Evolutionary conservation across 2,329 filamentous ascomycete species (phyloP), one percentile per base, ranked within the genome.

Genomic region (Hymenoscyphus salicellus): DNA sequence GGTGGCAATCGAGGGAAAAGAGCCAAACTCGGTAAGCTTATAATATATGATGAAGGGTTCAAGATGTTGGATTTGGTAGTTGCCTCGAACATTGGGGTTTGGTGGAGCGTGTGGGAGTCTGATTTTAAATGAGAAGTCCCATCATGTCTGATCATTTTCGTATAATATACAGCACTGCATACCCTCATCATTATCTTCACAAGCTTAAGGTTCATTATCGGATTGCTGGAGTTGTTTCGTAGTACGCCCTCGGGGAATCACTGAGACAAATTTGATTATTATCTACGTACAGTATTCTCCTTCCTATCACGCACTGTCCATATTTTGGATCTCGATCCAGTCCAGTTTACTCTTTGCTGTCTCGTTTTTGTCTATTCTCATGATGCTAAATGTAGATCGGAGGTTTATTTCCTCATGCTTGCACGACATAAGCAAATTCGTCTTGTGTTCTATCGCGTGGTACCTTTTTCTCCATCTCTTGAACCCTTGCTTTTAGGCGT

Each of bases 11-110:
- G 89, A 55, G 94, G 94, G 0, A 93, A 91, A 76, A 86, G 91
- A 72, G 93, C 92, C 3, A 99, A 99, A 79, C 80, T 99, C 71
- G 95, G 94, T 0, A 99, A 98, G 78, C 80, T 99, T 60, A 92
- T 98, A 60, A 84, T 99, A 43, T 86, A 93, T 71, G 88, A 94
- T 63, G 93, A 96, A 72, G 95, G 95, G 0, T 79, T 96, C 69
- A 96, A 96, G 80, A 98, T 99, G 94, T 78, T 98, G 72, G 95
- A 99, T 80, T 77, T 99, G 65, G 82, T 96, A 0, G 92, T 99
- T 23, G 92, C 94, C 3, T 90, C 93, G 11, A 97, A 97, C 74
- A 86, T 99, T 78, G 92, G 91, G 0, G 80, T 98, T 17, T 99
- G 93, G 92, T 98, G 94, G 93, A 88, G 88, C 71, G 87, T 91